Evolutionary conservation across 768 basidiomycete species (phyloP), one percentile per base, ranked within the genome.

Genomic region (Auricularia sp.): DNA sequence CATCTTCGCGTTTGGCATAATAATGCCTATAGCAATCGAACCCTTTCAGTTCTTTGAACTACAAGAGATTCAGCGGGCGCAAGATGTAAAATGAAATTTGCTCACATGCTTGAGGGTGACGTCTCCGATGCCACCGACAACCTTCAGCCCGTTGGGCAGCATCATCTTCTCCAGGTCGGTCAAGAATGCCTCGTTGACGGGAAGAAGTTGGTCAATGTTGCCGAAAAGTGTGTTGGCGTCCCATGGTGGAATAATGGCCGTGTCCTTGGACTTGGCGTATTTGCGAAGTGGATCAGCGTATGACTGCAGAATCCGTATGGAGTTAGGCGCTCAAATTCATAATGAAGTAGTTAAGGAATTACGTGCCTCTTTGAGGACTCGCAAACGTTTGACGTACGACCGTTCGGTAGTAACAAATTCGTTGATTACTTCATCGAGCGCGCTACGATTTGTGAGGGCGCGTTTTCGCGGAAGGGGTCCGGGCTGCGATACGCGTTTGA

Each of bases 191-290:
- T 92, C 89, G 70, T 98, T 93, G n/a, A 92, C 90, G 1, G 87
- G 87, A 3, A 98, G 74, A 23, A 99, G 81, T 62, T 84, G 87
- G 74, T 98, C 95, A 61, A 98, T 83, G 75, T 99, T 98, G 63
- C 91, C 92, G 69, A 99, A 98, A 29, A 99, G 81, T 1, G 85
- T 91, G 68, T 91, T 94, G 39, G 95, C 95, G 73, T 98, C 91
- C 73, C 96, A 98, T 23, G 85, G 76, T 1, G 90, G 88, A 56
- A 99, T 83, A 69, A 99, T 91, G 42, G 90, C 86, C 0, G 91
- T 94, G 65, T 88, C 87, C 72, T 91, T 90, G 73, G 82, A 87
- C 63, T 84, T 83, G 23, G 96, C 85, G 72, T 95, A 99, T 54
- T 83, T 83, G 43, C 94, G 85, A 34, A 99, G 78, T 8, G 94